Percentiles rank a stretch among this genome's conserved stretches.
Conservation (phyloP, 495 filamentous ascomycete genomes). For the Xylaria sp. region DNA sequence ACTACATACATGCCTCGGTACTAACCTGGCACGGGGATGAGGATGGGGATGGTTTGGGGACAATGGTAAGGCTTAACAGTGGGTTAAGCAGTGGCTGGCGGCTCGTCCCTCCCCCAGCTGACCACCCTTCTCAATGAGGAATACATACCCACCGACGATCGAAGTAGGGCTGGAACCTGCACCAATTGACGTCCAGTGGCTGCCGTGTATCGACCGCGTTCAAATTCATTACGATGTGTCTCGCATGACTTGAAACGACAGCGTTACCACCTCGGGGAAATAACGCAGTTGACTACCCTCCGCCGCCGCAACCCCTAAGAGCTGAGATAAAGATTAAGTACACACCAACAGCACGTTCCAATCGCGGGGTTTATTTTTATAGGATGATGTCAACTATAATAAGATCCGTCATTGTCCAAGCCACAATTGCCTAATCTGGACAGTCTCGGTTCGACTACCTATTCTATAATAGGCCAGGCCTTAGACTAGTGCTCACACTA, state of each 20-base stretch:
- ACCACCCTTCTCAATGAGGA: not conserved
- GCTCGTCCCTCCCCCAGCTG: not conserved
- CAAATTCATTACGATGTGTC: not conserved
- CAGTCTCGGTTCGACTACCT: not conserved
- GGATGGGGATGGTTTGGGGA: not conserved
- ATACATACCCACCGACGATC: no score
- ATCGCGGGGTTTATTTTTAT: not conserved
- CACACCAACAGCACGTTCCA: not conserved
- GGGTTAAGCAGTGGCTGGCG: not conserved
- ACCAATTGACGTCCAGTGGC: not conserved
- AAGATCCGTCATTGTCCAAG: not conserved
- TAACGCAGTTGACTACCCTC: not conserved
- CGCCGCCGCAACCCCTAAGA: not conserved
- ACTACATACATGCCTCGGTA: no score
- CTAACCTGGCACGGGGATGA: not conserved
- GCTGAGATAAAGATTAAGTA: not conserved
- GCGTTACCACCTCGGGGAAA: not conserved
- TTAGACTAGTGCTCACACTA: not conserved
- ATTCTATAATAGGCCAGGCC: not conserved
- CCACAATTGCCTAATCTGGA: not conserved
- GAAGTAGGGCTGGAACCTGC: no score
- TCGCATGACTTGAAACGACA: not conserved
- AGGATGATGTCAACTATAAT: slow-evolving; percentile 6
- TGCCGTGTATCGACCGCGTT: not conserved
- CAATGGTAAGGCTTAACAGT: no score